Percentiles rank a stretch among this genome's conserved stretches.
Conservation (phyloP, 1,284 basidiomycete species). For the Leccinum subspadiceum region DNA sequence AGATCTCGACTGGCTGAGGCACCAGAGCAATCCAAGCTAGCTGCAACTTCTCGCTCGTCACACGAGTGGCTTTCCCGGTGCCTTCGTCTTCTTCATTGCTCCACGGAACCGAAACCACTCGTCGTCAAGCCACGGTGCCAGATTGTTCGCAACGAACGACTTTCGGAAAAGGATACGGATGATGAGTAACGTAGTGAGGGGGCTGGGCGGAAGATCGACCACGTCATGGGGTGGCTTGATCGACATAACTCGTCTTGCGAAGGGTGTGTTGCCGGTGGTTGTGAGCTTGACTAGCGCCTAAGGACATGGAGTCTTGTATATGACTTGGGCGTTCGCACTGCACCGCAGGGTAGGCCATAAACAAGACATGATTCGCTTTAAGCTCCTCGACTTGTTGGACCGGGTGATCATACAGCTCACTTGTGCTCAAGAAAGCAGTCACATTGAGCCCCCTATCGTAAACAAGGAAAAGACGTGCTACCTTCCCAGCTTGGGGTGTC, state of each 20-base stretch:
- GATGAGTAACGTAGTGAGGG: slow-evolving; percentile 72
- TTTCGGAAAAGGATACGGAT: slow-evolving; percentile 73
- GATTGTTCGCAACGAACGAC: slow-evolving; percentile 66
- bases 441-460: no score
- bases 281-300: slow-evolving; percentile 65
- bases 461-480: no score
- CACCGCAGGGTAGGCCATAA: slow-evolving; percentile 63
- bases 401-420: slow-evolving; percentile 45
- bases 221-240: slow-evolving; percentile 56
- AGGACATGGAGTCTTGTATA: slow-evolving; percentile 63
- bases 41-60: neutral
- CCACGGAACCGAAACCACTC: slow-evolving; percentile 85
- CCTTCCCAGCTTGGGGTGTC: no score
- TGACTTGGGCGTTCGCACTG: slow-evolving; percentile 44
- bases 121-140: slow-evolving; percentile 69
- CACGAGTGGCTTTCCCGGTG: slow-evolving; percentile 22
- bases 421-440: no score
- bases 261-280: slow-evolving; percentile 53
- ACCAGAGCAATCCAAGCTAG: slow-evolving; percentile 25
- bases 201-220: slow-evolving; percentile 65
- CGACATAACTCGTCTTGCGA: slow-evolving; percentile 62
- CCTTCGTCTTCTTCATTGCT: slow-evolving; percentile 65
- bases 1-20: slow-evolving; percentile 40
- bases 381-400: slow-evolving; percentile 50
- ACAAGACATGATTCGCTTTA: slow-evolving; percentile 51